Conservation (phyloP, 2,329 filamentous ascomycete genomes). For the Stagonosporopsis cucurbitacearum region DNA sequence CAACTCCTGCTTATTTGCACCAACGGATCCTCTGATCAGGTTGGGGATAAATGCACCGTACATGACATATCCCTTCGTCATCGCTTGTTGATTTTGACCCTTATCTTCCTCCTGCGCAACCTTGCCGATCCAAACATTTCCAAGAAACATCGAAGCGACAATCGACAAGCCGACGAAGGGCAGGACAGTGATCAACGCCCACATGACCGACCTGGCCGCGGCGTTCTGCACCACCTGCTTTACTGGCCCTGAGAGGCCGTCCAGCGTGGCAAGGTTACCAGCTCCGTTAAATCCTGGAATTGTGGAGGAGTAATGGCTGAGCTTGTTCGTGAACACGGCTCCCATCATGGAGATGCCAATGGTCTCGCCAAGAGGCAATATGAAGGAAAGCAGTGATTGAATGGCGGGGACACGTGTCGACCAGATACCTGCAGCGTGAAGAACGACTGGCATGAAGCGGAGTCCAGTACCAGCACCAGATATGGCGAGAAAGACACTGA, state of each 20-base stretch:
- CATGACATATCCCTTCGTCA: slow-evolving; percentile 29
- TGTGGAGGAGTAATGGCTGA: slow-evolving; percentile 32
- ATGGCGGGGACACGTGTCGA: slow-evolving; percentile 64
- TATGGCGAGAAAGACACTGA: slow-evolving; percentile 72
- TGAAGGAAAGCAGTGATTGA: slow-evolving; percentile 65
- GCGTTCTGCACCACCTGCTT: slow-evolving; percentile 52
- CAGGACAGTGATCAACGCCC: slow-evolving; percentile 67
- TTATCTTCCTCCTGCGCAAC: slow-evolving; percentile 31
- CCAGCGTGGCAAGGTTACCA: slow-evolving; percentile 41
- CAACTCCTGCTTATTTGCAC: slow-evolving; percentile 22
- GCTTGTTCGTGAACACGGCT: slow-evolving; percentile 70
- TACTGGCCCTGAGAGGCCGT: slow-evolving; percentile 48
- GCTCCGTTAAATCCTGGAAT: slow-evolving; percentile 36
- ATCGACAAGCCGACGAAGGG: slow-evolving; percentile 63
- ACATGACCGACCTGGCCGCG: slow-evolving; percentile 66
- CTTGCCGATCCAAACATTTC: slow-evolving; percentile 60
- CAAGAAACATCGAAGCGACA: slow-evolving; percentile 54
- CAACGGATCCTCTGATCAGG: slow-evolving; percentile 19
- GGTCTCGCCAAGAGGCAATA: slow-evolving; percentile 68
- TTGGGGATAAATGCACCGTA: slow-evolving; percentile 28
- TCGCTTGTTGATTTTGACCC: slow-evolving; percentile 9
- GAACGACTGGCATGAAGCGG: slow-evolving; percentile 68
- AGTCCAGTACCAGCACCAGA: slow-evolving; percentile 68
- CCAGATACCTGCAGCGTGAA: slow-evolving; percentile 70
- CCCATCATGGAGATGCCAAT: slow-evolving; percentile 72